Evolutionary conservation across 495 filamentous ascomycete genomes (phyloP).

Genomic region (Trichoderma gamsii): DNA sequence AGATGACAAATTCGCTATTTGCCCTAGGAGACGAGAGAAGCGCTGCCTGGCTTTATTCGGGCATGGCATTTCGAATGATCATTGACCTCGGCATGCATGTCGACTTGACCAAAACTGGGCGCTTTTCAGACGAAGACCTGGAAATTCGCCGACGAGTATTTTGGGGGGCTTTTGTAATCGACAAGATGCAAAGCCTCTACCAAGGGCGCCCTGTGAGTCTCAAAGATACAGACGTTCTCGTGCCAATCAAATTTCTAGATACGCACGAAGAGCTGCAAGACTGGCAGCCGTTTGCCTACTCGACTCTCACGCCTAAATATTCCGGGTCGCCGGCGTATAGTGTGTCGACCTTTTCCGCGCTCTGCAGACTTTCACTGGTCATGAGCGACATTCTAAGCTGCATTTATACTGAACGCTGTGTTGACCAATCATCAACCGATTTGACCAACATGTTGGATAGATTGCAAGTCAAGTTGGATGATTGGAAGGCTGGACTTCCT

Average conservation of each 20-base stretch:
- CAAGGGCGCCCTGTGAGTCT: conserved; percentile 27
- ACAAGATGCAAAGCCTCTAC: conserved; percentile 35
- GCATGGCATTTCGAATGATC: conserved; percentile 25
- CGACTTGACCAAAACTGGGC: conserved; percentile 5
- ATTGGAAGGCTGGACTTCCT: neutral
- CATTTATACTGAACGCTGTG: conserved; percentile 24
- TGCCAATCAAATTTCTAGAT: conserved; percentile 26
- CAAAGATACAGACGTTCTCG: conserved; percentile 22
- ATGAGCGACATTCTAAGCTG: conserved; percentile 24
- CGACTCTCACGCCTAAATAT: neutral
- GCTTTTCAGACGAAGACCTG: conserved; percentile 17
- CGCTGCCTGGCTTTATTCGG: conserved; percentile 41
- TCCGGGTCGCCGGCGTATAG: neutral
- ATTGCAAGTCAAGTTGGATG: conserved; percentile 2
- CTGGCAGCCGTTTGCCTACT: conserved; percentile 26
- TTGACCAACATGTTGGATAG: conserved; percentile 13
- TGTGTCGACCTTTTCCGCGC: conserved; percentile 24
- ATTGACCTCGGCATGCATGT: conserved; percentile 44
- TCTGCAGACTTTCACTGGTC: conserved; percentile 26
- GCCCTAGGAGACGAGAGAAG: conserved; percentile 39
- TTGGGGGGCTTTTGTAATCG: conserved; percentile 37
- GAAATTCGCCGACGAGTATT: conserved; percentile 22
- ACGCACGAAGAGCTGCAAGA: conserved; percentile 30
- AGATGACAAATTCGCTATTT: neutral
- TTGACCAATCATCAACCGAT: conserved; percentile 20